phyloP scores from a whole-genome alignment of 768 basidiomycete genomes.

The Paxillus ammoniavirescens region DNA sequence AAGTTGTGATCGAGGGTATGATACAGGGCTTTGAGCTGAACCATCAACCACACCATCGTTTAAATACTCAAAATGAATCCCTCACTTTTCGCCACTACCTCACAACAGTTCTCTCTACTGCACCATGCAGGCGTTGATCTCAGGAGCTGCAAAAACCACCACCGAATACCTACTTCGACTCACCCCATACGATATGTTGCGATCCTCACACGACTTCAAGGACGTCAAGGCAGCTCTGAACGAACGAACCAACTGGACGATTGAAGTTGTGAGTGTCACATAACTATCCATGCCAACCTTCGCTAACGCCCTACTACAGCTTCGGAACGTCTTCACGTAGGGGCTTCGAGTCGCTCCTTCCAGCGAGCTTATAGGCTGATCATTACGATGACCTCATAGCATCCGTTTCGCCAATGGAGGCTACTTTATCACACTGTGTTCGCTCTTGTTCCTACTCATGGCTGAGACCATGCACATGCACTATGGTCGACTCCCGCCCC shows the following conservation, averaged over 20 bases:
- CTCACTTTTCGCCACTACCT: no score
- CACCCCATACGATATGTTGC: slow-evolving; percentile 18
- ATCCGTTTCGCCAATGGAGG: slow-evolving; percentile 7
- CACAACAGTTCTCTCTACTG: background rate
- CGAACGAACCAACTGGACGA: slow-evolving; percentile 18
- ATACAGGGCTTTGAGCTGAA: no score
- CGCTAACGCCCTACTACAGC: no score
- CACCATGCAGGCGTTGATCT: slow-evolving; percentile 7
- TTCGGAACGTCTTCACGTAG: slow-evolving; percentile 3
- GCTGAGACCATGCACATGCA: slow-evolving; percentile 7
- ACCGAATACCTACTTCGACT: slow-evolving; percentile 2
- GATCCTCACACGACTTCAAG: slow-evolving; percentile 15
- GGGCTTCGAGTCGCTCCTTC: background rate
- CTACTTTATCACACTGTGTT: no score
- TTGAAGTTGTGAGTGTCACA: slow-evolving; percentile 17
- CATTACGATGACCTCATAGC: background rate
- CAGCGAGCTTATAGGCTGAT: slow-evolving; percentile 1
- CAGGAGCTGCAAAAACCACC: background rate
- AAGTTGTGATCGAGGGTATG: no score
- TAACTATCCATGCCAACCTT: background rate
- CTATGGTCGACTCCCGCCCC: slow-evolving; percentile 23
- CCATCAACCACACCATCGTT: no score
- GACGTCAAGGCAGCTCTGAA: slow-evolving; percentile 17
- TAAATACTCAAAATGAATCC: no score
- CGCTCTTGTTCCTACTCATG: no score